Conservation (phyloP, 1,284 basidiomycete genomes). For the Stereum hirsutum region DNA sequence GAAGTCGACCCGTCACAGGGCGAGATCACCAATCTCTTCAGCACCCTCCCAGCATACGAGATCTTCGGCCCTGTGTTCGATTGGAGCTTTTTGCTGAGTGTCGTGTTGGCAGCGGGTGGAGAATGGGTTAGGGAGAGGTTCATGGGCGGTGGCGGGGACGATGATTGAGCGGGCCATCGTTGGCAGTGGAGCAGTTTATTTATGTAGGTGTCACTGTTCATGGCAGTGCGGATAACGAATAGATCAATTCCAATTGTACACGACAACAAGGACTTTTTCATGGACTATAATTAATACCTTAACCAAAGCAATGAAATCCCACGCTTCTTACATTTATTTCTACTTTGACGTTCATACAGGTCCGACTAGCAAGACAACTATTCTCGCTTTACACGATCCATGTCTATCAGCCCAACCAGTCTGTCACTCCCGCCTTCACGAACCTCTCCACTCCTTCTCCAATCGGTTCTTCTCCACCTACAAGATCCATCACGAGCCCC, state of each 20-base stretch:
- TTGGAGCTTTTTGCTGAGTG: conserved; percentile 53
- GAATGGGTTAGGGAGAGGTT: conserved; percentile 34
- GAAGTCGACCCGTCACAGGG: conserved; percentile 11
- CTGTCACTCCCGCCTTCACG: conserved; percentile 40
- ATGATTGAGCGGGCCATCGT: background rate
- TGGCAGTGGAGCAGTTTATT: background rate
- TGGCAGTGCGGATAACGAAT: too few species aligned
- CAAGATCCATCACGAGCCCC: conserved; percentile 57
- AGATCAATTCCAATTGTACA: too few species aligned
- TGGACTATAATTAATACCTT: too few species aligned
- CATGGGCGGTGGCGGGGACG: background rate
- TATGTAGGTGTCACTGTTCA: too few species aligned
- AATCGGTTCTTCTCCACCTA: conserved; percentile 47
- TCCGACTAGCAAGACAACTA: too few species aligned
- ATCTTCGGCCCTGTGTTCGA: conserved; percentile 70
- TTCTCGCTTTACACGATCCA: background rate
- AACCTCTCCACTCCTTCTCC: conserved; percentile 36
- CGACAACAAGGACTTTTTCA: too few species aligned
- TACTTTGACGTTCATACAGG: too few species aligned
- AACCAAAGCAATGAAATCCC: too few species aligned
- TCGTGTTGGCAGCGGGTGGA: conserved; percentile 31
- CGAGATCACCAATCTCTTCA: conserved; percentile 47
- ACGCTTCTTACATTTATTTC: too few species aligned
- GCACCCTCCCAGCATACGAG: conserved; percentile 63
- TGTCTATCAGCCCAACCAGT: conserved; percentile 17